phyloP scores from a whole-genome alignment of 106 monocot genomes.

The Alisma plantagoaquatica region DNA sequence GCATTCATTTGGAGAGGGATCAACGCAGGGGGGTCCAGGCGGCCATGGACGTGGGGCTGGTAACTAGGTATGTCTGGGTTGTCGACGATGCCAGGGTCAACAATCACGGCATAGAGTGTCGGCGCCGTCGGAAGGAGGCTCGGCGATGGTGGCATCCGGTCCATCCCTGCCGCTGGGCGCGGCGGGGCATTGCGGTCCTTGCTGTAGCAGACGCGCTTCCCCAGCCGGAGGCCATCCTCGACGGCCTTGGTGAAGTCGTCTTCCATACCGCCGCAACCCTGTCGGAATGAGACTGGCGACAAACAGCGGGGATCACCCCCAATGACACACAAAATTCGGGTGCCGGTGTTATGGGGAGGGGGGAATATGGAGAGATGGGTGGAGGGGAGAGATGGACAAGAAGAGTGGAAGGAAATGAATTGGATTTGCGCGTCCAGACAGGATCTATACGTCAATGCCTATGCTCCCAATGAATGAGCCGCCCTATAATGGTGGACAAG shows the following conservation, averaged over 20 bases:
- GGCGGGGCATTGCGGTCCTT: constrained; percentile 18
- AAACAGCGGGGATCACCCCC: no score
- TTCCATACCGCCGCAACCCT: no score
- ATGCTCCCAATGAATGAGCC: no score
- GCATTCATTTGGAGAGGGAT: constrained; percentile 85
- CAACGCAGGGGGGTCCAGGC: constrained; percentile 81
- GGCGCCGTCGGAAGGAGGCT: constrained; percentile 52
- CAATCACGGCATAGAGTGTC: constrained; percentile 73
- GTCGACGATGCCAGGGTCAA: constrained; percentile 79
- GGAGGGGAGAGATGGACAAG: no score
- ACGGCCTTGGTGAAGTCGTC: constrained; percentile 60
- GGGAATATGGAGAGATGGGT: no score
- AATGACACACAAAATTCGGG: no score
- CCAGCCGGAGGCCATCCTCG: constrained; percentile 74
- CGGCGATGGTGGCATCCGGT: constrained; percentile 13
- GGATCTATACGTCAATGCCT: no score
- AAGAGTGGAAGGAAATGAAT: no score
- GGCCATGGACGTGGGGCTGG: constrained; percentile 89
- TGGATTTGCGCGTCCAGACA: no score
- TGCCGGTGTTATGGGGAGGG: no score
- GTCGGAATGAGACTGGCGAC: no score
- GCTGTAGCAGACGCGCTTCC: constrained; percentile 47
- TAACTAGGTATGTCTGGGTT: constrained; percentile 96
- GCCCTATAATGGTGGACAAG: no score
- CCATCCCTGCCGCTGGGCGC: constrained; percentile 22